These are phyloP conservation scores for Trypanosoma lewisi DNA, from an alignment of 208 protist species.

Conservation along the genomic window DNA sequence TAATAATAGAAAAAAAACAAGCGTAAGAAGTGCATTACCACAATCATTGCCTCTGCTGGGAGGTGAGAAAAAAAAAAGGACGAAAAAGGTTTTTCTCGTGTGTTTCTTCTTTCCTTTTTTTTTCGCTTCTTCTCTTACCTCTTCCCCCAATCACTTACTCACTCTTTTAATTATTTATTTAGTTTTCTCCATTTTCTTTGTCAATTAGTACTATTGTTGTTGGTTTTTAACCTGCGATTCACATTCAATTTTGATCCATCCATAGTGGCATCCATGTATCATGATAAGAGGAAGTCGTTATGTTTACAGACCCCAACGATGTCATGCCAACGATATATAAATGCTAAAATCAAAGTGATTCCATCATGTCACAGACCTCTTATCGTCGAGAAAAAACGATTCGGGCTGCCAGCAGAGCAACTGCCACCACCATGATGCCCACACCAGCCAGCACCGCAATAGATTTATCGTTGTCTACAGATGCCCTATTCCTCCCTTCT, in stretches of 20 bases:
- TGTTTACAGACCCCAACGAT: neutral
- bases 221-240: neutral
- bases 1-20: no score
- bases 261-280: neutral
- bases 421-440: neutral
- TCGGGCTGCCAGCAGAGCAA: neutral
- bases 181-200: neutral
- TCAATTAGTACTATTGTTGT: no score
- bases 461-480: neutral
- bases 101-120: conserved; percentile 4
- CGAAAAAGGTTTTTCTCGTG: neutral
- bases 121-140: conserved; percentile 18
- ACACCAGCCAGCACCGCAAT: neutral
- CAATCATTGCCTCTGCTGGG: neutral
- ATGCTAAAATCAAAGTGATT: no score
- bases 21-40: no score
- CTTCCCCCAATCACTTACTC: neutral
- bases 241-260: neutral
- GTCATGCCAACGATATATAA: neutral
- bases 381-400: neutral
- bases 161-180: no score
- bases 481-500: neutral
- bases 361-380: no score
- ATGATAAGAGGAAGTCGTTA: neutral
- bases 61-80: conserved; percentile 1